Percentiles rank a stretch among this genome's conserved stretches.
phyloP scores from a whole-genome alignment of 1,284 basidiomycete genomes.

The Tilletia indica region DNA sequence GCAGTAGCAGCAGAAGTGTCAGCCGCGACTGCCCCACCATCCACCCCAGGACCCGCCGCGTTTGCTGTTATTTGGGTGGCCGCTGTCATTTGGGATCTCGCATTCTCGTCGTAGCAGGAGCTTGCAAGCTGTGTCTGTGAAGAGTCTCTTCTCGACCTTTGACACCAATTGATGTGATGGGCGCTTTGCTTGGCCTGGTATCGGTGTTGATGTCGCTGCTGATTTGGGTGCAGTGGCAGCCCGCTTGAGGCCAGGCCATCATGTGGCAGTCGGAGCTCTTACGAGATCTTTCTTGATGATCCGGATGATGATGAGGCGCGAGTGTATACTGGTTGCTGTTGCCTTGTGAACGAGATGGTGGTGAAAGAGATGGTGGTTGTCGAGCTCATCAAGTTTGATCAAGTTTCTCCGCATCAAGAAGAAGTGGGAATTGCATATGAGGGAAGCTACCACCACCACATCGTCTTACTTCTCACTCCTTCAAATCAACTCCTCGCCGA shows the following conservation, averaged over 20 bases:
- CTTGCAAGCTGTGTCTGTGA: background rate
- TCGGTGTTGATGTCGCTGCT: no score
- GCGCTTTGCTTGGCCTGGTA: background rate
- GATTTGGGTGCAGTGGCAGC: no score
- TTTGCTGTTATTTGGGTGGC: no score
- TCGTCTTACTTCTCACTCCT: constrained; percentile 39
- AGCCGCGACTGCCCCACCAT: background rate
- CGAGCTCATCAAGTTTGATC: no score
- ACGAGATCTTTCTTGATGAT: background rate
- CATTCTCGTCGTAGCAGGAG: constrained; percentile 20
- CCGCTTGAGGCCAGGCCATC: background rate
- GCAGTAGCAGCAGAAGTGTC: background rate
- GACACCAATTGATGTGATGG: background rate
- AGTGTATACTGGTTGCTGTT: background rate
- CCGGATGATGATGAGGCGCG: constrained; percentile 4
- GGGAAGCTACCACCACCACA: background rate
- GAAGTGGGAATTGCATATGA: background rate
- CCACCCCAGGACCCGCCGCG: background rate
- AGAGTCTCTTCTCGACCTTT: background rate
- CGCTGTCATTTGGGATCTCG: background rate
- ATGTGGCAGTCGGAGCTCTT: background rate
- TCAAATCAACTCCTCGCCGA: constrained; percentile 31
- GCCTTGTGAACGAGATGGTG: background rate
- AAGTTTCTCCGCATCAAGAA: background rate
- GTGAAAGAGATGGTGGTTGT: background rate